phyloP scores from a whole-genome alignment of 202 grass and related monocot genomes.

The Carex sylvatica region DNA sequence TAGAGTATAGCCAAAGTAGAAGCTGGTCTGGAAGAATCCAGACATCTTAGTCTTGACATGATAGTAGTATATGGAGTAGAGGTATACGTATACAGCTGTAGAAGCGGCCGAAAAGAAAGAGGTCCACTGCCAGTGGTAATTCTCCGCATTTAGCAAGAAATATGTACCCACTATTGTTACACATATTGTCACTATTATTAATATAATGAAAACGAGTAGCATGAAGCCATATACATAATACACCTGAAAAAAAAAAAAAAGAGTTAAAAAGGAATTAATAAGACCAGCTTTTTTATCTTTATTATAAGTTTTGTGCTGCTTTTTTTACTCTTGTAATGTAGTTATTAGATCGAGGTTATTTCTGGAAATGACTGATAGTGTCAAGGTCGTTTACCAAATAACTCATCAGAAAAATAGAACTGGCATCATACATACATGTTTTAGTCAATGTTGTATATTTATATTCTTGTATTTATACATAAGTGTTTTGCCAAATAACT shows the following conservation, averaged over 20 bases:
- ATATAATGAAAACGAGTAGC: slow-evolving; percentile 88
- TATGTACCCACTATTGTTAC: slow-evolving; percentile 95
- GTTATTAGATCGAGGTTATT: neutral
- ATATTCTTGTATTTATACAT: neutral
- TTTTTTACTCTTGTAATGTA: neutral
- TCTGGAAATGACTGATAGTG: neutral
- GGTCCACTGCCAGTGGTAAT: slow-evolving; percentile 99
- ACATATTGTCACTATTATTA: slow-evolving; percentile 91
- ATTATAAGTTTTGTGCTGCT: neutral
- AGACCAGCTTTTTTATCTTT: neutral
- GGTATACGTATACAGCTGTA: slow-evolving; percentile 86
- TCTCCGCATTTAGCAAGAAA: slow-evolving; percentile 95
- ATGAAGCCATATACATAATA: slow-evolving; percentile 99
- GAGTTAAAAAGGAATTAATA: neutral
- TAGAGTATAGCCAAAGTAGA: slow-evolving; percentile 95
- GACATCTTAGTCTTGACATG: slow-evolving; percentile 98
- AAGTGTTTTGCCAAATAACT: too few species aligned
- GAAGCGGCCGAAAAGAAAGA: slow-evolving; percentile 99
- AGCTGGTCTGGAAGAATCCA: slow-evolving; percentile 95
- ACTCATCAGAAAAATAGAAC: neutral
- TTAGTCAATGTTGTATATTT: neutral
- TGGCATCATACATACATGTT: neutral
- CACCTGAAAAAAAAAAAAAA: slow-evolving; percentile 55
- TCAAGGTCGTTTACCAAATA: neutral
- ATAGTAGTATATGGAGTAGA: slow-evolving; percentile 95